A percentile compares a stretch with the other conserved stretches of the same genome.
phyloP scores from a whole-genome alignment of 2,329 filamentous ascomycete genomes.

The Cadophora sp. region DNA sequence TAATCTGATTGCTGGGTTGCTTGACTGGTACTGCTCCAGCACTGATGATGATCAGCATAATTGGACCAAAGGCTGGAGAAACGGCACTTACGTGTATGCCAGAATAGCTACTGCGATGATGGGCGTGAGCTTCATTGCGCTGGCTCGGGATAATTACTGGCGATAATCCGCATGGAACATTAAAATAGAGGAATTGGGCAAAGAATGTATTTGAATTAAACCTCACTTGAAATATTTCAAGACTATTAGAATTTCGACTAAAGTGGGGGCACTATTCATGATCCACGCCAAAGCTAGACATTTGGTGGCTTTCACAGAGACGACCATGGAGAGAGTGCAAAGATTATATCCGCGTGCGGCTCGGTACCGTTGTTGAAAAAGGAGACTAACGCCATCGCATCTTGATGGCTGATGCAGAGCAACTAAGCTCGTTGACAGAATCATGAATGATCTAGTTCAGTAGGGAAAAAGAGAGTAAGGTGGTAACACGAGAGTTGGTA shows the following conservation, averaged over 20 bases:
- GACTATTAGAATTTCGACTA: background rate
- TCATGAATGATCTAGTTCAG: background rate
- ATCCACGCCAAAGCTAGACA: background rate
- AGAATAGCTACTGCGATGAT: conserved; percentile 3
- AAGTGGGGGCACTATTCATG: background rate
- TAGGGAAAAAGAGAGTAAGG: background rate
- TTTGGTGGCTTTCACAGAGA: background rate
- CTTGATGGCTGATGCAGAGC: background rate
- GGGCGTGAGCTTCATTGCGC: conserved; percentile 4
- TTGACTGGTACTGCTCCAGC: background rate
- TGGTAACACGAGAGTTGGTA: background rate
- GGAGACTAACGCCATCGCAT: background rate
- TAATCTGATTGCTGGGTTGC: background rate
- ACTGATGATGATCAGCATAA: background rate
- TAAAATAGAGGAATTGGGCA: background rate
- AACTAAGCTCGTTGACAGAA: background rate
- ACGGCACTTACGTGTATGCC: conserved; percentile 2
- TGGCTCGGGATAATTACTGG: background rate
- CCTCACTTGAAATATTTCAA: background rate
- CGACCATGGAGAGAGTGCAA: background rate
- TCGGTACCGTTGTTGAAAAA: conserved; percentile 3
- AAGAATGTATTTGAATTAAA: background rate
- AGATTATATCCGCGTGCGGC: background rate
- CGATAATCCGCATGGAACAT: background rate
- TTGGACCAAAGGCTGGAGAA: background rate